Evolutionary conservation across 768 basidiomycete species (phyloP).

Genomic region (Pluteus cervinus): DNA sequence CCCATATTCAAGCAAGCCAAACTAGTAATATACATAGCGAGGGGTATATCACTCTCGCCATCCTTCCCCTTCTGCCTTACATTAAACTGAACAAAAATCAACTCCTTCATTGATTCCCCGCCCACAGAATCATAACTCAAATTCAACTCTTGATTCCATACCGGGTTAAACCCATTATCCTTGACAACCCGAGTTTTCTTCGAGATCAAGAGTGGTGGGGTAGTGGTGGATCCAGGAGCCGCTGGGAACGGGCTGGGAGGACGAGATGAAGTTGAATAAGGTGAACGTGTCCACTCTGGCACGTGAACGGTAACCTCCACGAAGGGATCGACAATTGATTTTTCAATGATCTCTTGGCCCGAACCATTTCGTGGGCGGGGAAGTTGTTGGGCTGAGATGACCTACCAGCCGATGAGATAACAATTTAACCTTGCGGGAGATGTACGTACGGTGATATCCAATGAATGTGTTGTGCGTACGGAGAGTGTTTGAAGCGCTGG

Average conservation of each 20-base stretch:
- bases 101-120: slow-evolving; percentile 70
- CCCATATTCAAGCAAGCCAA: slow-evolving; percentile 73
- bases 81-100: slow-evolving; percentile 80
- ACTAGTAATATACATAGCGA: slow-evolving; percentile 74
- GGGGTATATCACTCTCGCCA: slow-evolving; percentile 52
- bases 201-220: slow-evolving; percentile 36
- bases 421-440: neutral
- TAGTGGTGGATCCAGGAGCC: slow-evolving; percentile 8
- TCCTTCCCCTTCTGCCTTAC: slow-evolving; percentile 58
- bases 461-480: slow-evolving; percentile 31
- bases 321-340: slow-evolving; percentile 51
- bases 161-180: slow-evolving; percentile 92
- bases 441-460: slow-evolving; percentile 43
- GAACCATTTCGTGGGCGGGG: slow-evolving; percentile 68
- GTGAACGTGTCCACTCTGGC: slow-evolving; percentile 60
- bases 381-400: slow-evolving; percentile 87
- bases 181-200: slow-evolving; percentile 64
- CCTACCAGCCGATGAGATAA: slow-evolving; percentile 8
- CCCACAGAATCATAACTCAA: slow-evolving; percentile 78
- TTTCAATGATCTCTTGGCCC: slow-evolving; percentile 62
- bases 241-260: slow-evolving; percentile 5
- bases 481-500: neutral
- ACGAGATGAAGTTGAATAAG: slow-evolving; percentile 10
- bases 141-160: slow-evolving; percentile 71
- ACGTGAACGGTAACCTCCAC: slow-evolving; percentile 65